These are phyloP conservation scores for Trichoderma breve DNA, from an alignment of 2,329 filamentous ascomycete species.

Conservation along the genomic window DNA sequence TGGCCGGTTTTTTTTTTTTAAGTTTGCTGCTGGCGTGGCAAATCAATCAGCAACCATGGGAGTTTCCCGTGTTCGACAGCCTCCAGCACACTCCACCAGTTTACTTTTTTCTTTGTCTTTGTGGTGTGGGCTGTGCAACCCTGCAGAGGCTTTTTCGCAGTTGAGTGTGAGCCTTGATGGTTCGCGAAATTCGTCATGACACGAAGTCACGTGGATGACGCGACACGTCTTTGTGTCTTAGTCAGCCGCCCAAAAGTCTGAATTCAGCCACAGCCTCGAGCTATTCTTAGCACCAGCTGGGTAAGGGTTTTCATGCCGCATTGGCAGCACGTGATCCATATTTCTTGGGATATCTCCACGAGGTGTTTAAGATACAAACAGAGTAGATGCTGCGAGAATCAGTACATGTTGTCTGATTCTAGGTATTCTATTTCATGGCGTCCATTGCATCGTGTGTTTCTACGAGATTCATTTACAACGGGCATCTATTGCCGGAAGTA, in stretches of 20 bases:
- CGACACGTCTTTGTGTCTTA: constrained; percentile 15
- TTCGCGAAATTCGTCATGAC: constrained; percentile 26
- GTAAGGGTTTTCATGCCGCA: neutral
- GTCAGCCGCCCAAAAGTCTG: neutral
- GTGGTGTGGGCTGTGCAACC: neutral
- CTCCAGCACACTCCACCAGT: neutral
- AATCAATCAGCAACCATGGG: neutral
- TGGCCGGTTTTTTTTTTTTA: neutral
- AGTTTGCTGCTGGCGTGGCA: neutral
- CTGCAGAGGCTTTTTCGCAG: neutral
- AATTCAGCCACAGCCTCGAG: neutral
- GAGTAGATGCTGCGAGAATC: neutral
- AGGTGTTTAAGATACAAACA: too few relatives aligned
- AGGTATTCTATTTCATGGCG: neutral
- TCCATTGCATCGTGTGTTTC: neutral
- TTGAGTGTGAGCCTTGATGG: neutral
- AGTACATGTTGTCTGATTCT: neutral
- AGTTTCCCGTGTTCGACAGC: neutral
- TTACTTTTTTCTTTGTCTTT: neutral
- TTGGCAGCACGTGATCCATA: neutral
- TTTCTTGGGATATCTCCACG: neutral
- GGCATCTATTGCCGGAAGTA: too few relatives aligned
- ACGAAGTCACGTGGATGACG: constrained; percentile 35
- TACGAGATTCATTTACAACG: neutral
- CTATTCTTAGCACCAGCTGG: neutral